Percentiles rank a stretch among this genome's conserved stretches.
Evolutionary conservation across 495 filamentous ascomycete species (phyloP).

Genomic region (Penicillium mononematosum): DNA sequence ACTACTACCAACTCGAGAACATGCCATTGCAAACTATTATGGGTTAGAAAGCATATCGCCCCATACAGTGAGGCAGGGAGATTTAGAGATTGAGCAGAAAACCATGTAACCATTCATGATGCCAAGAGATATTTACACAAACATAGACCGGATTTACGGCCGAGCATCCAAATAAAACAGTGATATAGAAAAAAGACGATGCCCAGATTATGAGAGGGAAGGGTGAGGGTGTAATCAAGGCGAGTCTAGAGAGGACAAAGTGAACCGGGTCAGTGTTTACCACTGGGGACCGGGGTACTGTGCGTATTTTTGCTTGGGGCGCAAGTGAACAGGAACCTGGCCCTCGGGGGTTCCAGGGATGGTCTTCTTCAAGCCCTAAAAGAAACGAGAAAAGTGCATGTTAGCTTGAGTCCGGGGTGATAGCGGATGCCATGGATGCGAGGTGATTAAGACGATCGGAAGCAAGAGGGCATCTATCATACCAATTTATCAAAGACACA

Average conservation of each 20-base stretch:
- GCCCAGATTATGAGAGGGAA: conserved; percentile 18
- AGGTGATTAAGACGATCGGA: not conserved
- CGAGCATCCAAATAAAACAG: conserved; percentile 27
- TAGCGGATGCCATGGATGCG: conserved; percentile 5
- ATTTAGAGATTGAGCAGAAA: conserved; percentile 19
- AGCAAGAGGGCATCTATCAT: conserved; percentile 31
- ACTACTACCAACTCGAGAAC: not conserved
- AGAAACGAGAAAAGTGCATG: conserved; percentile 3
- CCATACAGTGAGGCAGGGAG: conserved; percentile 1
- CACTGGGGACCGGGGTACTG: conserved; percentile 45
- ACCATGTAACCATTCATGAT: conserved; percentile 41
- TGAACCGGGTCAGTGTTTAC: conserved; percentile 24
- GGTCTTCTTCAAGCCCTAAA: conserved; percentile 81
- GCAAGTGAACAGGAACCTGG: conserved; percentile 78
- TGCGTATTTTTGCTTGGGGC: conserved; percentile 74
- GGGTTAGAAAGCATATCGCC: not conserved
- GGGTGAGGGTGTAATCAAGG: conserved; percentile 15
- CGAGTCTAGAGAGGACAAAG: conserved; percentile 14
- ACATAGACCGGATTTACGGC: conserved; percentile 28
- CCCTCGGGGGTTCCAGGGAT: conserved; percentile 80
- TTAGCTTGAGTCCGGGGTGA: conserved; percentile 4
- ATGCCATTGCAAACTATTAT: not conserved
- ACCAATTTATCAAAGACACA: conserved; percentile 97
- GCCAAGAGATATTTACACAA: conserved; percentile 50
- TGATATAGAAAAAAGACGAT: conserved; percentile 23